Base-by-base conservation (phyloP, 2,329 filamentous ascomycete genomes). In the Metarhizium sp. region DNA sequence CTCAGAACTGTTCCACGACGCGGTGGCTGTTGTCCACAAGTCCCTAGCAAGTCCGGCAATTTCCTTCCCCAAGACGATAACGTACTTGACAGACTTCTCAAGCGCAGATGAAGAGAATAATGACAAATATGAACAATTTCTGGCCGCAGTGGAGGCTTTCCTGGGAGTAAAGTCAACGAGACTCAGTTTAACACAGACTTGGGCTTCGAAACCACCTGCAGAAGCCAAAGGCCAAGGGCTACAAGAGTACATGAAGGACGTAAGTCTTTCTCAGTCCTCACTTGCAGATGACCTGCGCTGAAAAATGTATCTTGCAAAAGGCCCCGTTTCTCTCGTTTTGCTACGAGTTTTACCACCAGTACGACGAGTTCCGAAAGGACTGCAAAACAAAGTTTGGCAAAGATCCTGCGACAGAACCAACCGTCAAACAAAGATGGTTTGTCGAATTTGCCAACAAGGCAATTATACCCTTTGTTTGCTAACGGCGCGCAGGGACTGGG, bases 311-410 rank as follows among this genome's bases (percentile, higher is more conserved):
- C 1, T 20, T 0, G 11, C 10, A 13, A 16, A 72, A 25, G 68
- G 64, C 64, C 3, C 60, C 66, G 1, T 70, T 68, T 34, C 55
- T 57, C 2, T 62, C 62, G 1, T 68, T 67, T 52, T 69, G 66
- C 52, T 66, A 67, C 58, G 68, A 69, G 7, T 70, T 68, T 52
- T 69, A 65, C 52, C 61, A 67, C 45, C 53, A 60, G 5, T 70
- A 67, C 53, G 59, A 64, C 16, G 47, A 53, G 0, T 73, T 72
- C 32, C 60, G 63, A 25, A 30, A 56, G 1, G 57, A 58, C 1
- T 72, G 68, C 38, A 40, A 46, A 11, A 32, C 60, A 32, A 61
- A 59, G 20, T 66, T 66, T 38, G 57, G 60, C 4, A 58, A 52
- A 3, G 49, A 60, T 34, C 63, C 69, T 0, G 69, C 64, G 38